Evolutionary conservation across 1,284 basidiomycete species (phyloP).

Genomic region (Ustilago xerochloae): DNA sequence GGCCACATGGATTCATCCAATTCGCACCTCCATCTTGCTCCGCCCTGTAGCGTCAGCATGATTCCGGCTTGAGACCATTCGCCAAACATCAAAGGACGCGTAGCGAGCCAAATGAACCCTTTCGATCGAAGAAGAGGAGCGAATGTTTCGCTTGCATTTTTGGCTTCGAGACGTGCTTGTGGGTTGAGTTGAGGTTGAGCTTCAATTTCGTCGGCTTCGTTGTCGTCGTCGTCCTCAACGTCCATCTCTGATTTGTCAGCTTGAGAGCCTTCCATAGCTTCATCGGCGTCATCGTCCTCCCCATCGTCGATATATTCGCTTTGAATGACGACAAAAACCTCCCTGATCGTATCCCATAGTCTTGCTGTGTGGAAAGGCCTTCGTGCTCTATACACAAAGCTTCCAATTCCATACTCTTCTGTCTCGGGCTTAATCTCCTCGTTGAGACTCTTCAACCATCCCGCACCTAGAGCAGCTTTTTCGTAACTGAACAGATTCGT

Average conservation of each 20-base stretch:
- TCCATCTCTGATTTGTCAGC: slow-evolving; percentile 26
- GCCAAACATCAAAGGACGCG: slow-evolving; percentile 66
- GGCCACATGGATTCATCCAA: slow-evolving; percentile 69
- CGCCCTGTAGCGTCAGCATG: slow-evolving; percentile 69
- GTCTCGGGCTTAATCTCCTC: slow-evolving; percentile 71
- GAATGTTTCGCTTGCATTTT: slow-evolving; percentile 68
- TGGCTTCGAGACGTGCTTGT: slow-evolving; percentile 68
- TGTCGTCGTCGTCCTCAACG: slow-evolving; percentile 52
- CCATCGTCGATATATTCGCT: slow-evolving; percentile 68
- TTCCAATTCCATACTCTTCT: slow-evolving; percentile 64
- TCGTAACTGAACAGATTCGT: slow-evolving; percentile 69
- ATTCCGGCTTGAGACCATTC: slow-evolving; percentile 71
- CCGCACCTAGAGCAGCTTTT: slow-evolving; percentile 70
- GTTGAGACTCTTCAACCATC: slow-evolving; percentile 70
- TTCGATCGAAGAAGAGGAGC: slow-evolving; percentile 70
- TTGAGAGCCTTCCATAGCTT: slow-evolving; percentile 11
- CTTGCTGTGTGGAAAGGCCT: slow-evolving; percentile 71
- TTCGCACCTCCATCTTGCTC: slow-evolving; percentile 69
- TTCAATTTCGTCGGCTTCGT: no score
- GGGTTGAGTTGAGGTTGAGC: slow-evolving; percentile 70
- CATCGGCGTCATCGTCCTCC: slow-evolving; percentile 40
- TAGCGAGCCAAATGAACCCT: slow-evolving; percentile 70
- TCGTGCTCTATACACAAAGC: slow-evolving; percentile 57
- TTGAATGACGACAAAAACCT: slow-evolving; percentile 70
- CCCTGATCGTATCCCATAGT: slow-evolving; percentile 70